A percentile compares a stretch with the other conserved stretches of the same genome.
Evolutionary conservation across 1,139 yeast genomes (phyloP).

Genomic region (Taiozyma sp.): DNA sequence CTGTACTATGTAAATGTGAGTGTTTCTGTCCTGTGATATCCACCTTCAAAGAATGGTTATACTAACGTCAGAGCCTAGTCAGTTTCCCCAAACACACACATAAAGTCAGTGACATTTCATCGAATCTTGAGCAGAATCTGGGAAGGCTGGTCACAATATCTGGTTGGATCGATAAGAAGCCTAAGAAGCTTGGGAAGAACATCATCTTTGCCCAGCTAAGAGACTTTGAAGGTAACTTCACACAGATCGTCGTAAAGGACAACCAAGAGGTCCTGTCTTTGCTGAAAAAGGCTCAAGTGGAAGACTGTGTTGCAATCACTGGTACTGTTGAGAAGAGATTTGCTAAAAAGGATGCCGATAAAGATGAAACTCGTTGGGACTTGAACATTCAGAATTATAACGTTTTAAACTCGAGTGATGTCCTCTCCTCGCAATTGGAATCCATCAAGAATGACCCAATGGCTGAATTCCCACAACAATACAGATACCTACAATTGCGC

Average conservation of each 20-base stretch:
- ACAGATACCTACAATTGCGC: slow-evolving; percentile 76
- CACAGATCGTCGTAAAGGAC: slow-evolving; percentile 59
- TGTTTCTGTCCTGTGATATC: neutral
- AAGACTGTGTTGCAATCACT: slow-evolving; percentile 70
- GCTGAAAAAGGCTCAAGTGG: slow-evolving; percentile 54
- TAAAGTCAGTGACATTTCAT: slow-evolving; percentile 24
- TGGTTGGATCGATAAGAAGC: slow-evolving; percentile 81
- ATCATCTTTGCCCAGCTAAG: slow-evolving; percentile 69
- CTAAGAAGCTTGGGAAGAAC: slow-evolving; percentile 54
- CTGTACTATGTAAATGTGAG: neutral
- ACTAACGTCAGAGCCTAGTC: neutral
- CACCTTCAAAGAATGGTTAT: neutral
- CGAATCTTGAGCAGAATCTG: slow-evolving; percentile 4
- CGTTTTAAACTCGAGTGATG: slow-evolving; percentile 60
- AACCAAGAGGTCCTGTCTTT: slow-evolving; percentile 31
- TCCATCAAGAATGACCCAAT: slow-evolving; percentile 46
- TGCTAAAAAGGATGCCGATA: slow-evolving; percentile 15
- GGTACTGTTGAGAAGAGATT: slow-evolving; percentile 43
- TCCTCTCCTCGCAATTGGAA: slow-evolving; percentile 68
- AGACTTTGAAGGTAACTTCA: slow-evolving; percentile 61
- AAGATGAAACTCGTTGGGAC: slow-evolving; percentile 42
- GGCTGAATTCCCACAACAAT: slow-evolving; percentile 66
- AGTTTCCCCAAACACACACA: slow-evolving; percentile 29
- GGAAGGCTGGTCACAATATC: slow-evolving; percentile 23
- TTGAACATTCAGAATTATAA: slow-evolving; percentile 47